phyloP scores from a whole-genome alignment of 2,329 filamentous ascomycete genomes.

The Chaetomiaceae sp. region DNA sequence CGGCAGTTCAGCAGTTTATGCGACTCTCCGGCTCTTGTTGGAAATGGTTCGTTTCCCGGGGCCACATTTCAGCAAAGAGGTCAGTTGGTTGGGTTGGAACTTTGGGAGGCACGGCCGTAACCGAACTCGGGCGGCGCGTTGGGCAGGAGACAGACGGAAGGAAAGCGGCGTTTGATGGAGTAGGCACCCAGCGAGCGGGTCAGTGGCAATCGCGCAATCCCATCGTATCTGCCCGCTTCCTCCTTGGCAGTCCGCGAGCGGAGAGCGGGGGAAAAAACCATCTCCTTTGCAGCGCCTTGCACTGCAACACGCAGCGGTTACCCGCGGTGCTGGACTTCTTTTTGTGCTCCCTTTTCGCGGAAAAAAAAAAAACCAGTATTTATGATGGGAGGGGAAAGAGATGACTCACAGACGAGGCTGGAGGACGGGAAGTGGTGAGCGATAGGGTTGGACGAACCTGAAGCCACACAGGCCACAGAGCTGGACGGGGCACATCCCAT shows the following conservation, averaged over 20 bases:
- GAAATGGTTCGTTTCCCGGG: slow-evolving; percentile 3
- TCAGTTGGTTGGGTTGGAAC: neutral
- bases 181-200: neutral
- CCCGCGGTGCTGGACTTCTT: neutral
- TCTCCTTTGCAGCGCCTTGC: neutral
- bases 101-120: neutral
- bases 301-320: neutral
- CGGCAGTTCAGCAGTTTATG: slow-evolving; percentile 20
- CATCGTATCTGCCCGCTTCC: neutral
- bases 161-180: neutral
- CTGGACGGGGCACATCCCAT: slow-evolving; percentile 14
- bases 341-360: neutral
- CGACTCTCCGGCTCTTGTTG: slow-evolving; percentile 14
- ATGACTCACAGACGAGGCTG: slow-evolving; percentile 26
- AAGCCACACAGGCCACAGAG: slow-evolving; percentile 23
- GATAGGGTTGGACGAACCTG: slow-evolving; percentile 19
- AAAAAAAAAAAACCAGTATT: slow-evolving; percentile 1
- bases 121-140: neutral
- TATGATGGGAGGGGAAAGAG: slow-evolving; percentile 2
- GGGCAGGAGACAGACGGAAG: neutral
- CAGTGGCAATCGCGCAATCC: neutral
- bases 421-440: slow-evolving; percentile 11
- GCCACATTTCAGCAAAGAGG: neutral
- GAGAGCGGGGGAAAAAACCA: neutral
- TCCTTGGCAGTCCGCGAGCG: neutral